A percentile compares a stretch with the other conserved stretches of the same genome.
Evolutionary conservation across 176 grass and related monocot species (phyloP).

Genomic region (Oryza rufipogon): DNA sequence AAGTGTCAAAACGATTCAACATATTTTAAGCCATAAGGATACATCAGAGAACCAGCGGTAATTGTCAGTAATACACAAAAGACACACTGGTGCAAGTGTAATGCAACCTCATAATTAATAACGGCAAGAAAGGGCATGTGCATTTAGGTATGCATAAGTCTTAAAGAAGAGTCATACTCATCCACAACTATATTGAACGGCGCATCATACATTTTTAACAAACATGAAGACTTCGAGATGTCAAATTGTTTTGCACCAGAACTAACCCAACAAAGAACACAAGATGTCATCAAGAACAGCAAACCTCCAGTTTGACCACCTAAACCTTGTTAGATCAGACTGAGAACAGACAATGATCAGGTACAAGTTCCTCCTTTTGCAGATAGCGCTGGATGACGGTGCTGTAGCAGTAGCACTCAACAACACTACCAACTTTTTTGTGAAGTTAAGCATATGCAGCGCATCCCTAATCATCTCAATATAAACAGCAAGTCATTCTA

Average conservation of each 20-base stretch:
- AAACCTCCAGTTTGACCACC: neutral
- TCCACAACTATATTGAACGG: neutral
- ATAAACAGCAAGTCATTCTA: neutral
- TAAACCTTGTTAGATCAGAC: neutral
- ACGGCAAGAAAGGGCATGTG: neutral
- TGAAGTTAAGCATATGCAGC: neutral
- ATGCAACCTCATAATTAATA: neutral
- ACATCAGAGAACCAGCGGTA: neutral
- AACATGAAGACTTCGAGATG: neutral
- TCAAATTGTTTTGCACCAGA: slow-evolving; percentile 1
- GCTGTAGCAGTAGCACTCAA: neutral
- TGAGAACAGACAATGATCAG: neutral
- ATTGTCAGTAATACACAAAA: neutral
- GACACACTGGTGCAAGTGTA: neutral
- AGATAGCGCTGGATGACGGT: neutral
- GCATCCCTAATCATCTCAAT: neutral
- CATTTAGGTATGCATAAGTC: neutral
- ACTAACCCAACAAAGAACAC: neutral
- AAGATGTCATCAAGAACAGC: neutral
- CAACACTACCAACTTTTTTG: neutral
- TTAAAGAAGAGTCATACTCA: neutral
- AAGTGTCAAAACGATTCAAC: neutral
- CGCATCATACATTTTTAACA: neutral
- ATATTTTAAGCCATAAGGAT: slow-evolving; percentile 3
- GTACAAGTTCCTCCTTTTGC: too few species aligned